Conservation (phyloP, 495 filamentous ascomycete species). For the Delitschia confertaspora region DNA sequence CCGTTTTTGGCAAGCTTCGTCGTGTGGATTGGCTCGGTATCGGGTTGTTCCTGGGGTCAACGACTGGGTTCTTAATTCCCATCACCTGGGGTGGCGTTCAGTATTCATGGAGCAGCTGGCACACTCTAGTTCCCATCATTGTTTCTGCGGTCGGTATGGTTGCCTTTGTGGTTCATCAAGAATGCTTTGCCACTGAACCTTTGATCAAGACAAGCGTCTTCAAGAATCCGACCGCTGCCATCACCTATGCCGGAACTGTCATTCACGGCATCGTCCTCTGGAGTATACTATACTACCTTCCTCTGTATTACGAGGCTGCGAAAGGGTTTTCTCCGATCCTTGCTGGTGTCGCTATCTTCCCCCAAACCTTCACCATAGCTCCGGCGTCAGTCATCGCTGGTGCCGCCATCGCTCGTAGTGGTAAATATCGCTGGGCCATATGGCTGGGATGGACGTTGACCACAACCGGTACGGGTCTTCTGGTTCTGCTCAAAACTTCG, state of each 20-base stretch:
- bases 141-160: constrained; percentile 28
- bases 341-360: constrained; percentile 53
- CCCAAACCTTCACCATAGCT: constrained; percentile 48
- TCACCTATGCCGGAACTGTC: constrained; percentile 42
- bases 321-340: constrained; percentile 46
- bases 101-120: constrained; percentile 43
- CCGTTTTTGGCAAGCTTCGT: constrained; percentile 27
- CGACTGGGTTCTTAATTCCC: constrained; percentile 45
- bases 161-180: constrained; percentile 29
- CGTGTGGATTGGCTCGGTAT: constrained; percentile 39
- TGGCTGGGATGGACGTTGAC: constrained; percentile 47
- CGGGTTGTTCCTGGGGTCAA: constrained; percentile 40
- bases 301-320: constrained; percentile 57
- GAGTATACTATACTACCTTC: constrained; percentile 53
- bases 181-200: constrained; percentile 40
- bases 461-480: constrained; percentile 40
- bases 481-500: constrained; percentile 39
- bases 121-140: constrained; percentile 38
- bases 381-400: constrained; percentile 40
- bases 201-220: constrained; percentile 48
- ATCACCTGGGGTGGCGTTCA: constrained; percentile 51
- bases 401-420: constrained; percentile 38
- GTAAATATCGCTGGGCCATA: constrained; percentile 43
- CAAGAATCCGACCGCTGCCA: constrained; percentile 38
- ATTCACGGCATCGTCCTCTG: constrained; percentile 48